Evolutionary conservation across 352 stramenopile genomes (phyloP), one percentile per base, ranked within the genome.

Genomic region (Phytopythium mirpurense): DNA sequence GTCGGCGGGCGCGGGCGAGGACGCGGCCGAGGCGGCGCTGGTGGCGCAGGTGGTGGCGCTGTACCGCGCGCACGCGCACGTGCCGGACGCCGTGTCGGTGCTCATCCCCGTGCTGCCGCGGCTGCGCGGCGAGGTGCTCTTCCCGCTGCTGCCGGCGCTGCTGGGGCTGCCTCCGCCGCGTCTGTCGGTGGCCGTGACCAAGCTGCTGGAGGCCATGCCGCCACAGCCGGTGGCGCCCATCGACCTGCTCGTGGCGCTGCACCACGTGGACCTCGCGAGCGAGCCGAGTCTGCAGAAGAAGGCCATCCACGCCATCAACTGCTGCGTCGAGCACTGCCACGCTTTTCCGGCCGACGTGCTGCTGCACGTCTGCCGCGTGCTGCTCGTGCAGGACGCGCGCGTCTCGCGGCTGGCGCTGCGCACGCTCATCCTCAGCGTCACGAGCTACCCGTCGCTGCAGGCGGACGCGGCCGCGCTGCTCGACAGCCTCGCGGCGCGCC

Each of bases 351-450:
- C 78, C 11, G 82, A 92, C 34, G 78, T 90, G 19, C 63, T 92
- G 46, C 67, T 83, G 27, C 68, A 86, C 56, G 76, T 93, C 3
- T 88, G 76, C 24, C 68, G 70, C 21, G 74, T 85, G 38, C 57
- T 93, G 32, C 48, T 54, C 7, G 64, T 93, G 2, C 56, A 73
- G 29, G 74, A 88, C 35, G 63, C 78, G 35, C 72, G 56, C 7
- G 76, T 89, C 36, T 78, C 79, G 2, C 87, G 86, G 53, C 72
- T 90, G 11, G 78, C 79, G 29, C 56, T 93, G 21, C 80, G 80
- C 35, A 90, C 82, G 26, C 69, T 93, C 32, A 93, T 90, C 55
- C 67, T 90, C 24, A 87, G 76, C 32, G 78, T 93, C 24, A 87
- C 79, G 43, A 71, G 73, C 23, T 88, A 88, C 53, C 74, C 78